Percentiles rank a stretch among this genome's conserved stretches.
phyloP scores from a whole-genome alignment of 352 stramenopile species.

The Thalassiosira mediterranea region DNA sequence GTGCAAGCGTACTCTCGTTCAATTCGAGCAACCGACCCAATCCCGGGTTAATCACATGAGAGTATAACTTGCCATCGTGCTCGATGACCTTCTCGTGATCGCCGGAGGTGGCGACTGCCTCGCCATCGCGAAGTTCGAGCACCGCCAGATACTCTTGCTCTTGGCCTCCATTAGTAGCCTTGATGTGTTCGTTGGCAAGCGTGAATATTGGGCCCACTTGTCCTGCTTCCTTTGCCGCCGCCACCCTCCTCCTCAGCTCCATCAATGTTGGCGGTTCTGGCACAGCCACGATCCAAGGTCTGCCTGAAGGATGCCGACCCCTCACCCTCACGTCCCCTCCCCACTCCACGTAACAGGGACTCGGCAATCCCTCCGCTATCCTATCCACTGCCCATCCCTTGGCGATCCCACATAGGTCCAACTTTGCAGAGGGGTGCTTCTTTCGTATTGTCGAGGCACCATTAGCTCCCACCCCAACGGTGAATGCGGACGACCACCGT shows the following conservation, averaged over 20 bases:
- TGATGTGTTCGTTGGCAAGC: constrained; percentile 26
- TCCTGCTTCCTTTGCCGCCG: constrained; percentile 20
- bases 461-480: constrained; percentile 10
- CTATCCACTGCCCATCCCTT: constrained; percentile 61
- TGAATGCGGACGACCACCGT: constrained; percentile 32
- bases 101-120: constrained; percentile 60
- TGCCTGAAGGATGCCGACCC: constrained; percentile 46
- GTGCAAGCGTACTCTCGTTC: constrained; percentile 43
- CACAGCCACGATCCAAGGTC: constrained; percentile 52
- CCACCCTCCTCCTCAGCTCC: constrained; percentile 24
- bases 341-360: constrained; percentile 54
- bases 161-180: constrained; percentile 1
- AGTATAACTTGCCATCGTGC: constrained; percentile 51
- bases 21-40: constrained; percentile 44
- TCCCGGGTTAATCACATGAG: constrained; percentile 50
- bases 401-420: constrained; percentile 57
- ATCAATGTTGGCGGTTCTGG: constrained; percentile 45
- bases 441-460: constrained; percentile 30
- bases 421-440: constrained; percentile 33
- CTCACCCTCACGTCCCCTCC: constrained; percentile 62
- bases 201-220: constrained; percentile 34
- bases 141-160: constrained; percentile 49
- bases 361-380: constrained; percentile 39
- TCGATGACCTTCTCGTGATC: constrained; percentile 65
- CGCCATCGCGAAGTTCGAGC: constrained; percentile 51